A percentile compares a stretch with the other conserved stretches of the same genome.
These are phyloP conservation scores for Erodium texanum DNA, from an alignment of 441 rosid species.

Conservation along the genomic window DNA sequence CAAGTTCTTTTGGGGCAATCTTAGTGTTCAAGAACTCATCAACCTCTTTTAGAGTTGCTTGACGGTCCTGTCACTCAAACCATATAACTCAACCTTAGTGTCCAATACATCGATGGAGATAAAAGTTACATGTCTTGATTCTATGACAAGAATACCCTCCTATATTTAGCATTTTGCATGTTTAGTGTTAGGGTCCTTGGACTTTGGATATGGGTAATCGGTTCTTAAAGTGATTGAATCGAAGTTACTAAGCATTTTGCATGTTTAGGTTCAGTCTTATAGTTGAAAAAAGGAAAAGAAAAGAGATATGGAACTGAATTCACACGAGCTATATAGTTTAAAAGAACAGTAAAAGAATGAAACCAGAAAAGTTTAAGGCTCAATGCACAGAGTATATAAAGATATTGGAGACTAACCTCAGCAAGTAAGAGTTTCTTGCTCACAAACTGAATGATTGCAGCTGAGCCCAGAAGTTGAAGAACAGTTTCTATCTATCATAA, in stretches of 20 bases:
- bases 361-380: not conserved
- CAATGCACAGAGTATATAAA: not conserved
- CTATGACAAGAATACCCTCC: not conserved
- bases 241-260: not conserved
- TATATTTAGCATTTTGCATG: too few species aligned
- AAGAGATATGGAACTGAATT: not conserved
- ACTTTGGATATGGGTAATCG: too few species aligned
- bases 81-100: too few species aligned
- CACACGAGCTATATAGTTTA: not conserved
- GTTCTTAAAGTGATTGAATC: too few species aligned
- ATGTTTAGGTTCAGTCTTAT: not conserved
- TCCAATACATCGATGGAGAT: too few species aligned
- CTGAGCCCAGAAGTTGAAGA: constrained; percentile 87
- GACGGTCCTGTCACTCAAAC: constrained; percentile 71
- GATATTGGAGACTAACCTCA: constrained; percentile 37
- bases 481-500: constrained; percentile 66
- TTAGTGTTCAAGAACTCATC: constrained; percentile 82
- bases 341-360: not conserved
- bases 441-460: constrained; percentile 67
- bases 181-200: too few species aligned
- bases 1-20: constrained; percentile 78
- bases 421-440: constrained; percentile 79
- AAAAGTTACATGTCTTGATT: not conserved
- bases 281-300: not conserved
- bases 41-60: constrained; percentile 60